A percentile compares a stretch with the other conserved stretches of the same genome.
These are phyloP conservation scores for Podospora bellae-mahoneyi DNA, from an alignment of 495 filamentous ascomycete genomes.

Conservation along the genomic window DNA sequence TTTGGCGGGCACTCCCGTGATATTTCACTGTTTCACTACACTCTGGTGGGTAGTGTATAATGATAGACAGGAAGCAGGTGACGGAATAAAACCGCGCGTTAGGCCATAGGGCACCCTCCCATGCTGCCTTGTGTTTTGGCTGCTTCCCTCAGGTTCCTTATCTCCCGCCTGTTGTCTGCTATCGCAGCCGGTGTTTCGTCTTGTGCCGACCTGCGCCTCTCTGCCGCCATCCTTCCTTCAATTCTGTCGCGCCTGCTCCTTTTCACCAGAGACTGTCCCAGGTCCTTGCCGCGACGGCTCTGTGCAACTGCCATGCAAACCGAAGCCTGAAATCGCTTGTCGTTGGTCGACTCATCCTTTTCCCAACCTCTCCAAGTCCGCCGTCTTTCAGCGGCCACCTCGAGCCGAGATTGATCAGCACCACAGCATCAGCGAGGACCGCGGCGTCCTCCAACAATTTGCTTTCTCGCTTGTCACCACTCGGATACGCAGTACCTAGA, in stretches of 20 bases:
- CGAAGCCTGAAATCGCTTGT: not conserved
- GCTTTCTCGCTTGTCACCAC: not conserved
- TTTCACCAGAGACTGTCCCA: constrained; percentile 7
- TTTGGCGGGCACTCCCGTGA: constrained; percentile 6
- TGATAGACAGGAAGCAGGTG: too few relatives aligned
- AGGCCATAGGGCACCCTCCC: not conserved
- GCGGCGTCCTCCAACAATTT: not conserved
- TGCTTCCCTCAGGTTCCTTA: not conserved
- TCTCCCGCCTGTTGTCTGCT: not conserved
- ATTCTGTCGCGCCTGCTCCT: not conserved
- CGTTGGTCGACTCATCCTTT: not conserved
- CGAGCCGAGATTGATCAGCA: not conserved
- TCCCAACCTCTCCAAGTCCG: not conserved
- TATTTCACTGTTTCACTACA: constrained; percentile 11
- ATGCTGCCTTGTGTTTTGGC: not conserved
- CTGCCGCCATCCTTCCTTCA: not conserved
- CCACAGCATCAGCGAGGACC: not conserved
- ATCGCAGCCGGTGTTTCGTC: not conserved
- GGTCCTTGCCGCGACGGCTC: constrained; percentile 3
- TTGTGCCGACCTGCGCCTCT: not conserved
- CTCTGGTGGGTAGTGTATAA: too few relatives aligned
- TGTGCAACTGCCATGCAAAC: constrained; percentile 20
- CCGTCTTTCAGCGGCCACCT: not conserved
- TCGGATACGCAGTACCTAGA: too few relatives aligned
- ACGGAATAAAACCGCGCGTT: not conserved